Evolutionary conservation across 208 protist genomes (phyloP).

Genomic region (Trypanosoma scelopori): DNA sequence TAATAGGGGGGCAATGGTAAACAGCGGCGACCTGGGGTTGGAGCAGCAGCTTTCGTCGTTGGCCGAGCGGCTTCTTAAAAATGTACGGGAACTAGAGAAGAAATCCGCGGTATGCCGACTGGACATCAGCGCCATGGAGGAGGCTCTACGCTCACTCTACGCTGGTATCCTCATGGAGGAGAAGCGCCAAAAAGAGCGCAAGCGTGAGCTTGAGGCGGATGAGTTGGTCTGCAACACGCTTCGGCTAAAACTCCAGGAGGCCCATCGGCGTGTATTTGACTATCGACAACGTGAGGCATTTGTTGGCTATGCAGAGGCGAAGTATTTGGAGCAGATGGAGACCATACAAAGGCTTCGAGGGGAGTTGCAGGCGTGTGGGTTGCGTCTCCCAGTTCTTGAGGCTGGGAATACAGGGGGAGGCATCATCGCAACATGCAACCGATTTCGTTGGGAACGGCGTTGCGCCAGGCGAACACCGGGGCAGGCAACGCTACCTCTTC

Average conservation of each 20-base stretch:
- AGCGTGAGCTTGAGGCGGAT: neutral
- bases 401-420: neutral
- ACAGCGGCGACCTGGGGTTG: neutral
- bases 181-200: neutral
- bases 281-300: slow-evolving; percentile 6
- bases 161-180: slow-evolving; percentile 9
- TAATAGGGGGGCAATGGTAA: neutral
- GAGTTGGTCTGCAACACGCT: slow-evolving; percentile 9
- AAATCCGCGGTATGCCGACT: neutral
- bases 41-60: neutral
- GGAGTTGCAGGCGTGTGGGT: slow-evolving; percentile 3
- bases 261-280: slow-evolving; percentile 2
- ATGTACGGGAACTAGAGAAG: slow-evolving; percentile 7
- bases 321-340: slow-evolving; percentile 16
- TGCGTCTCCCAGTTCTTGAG: slow-evolving; percentile 5
- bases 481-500: neutral
- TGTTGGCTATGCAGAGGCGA: slow-evolving; percentile 2
- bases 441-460: neutral
- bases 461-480: neutral
- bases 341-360: neutral
- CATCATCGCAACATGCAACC: slow-evolving; percentile 4
- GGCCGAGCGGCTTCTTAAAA: neutral
- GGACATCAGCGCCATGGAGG: slow-evolving; percentile 4
- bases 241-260: slow-evolving; percentile 13
- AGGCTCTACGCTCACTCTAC: slow-evolving; percentile 4